These are phyloP conservation scores for Ettlia oleoabundans DNA, from an alignment of 139 green algal genomes.

Conservation along the genomic window DNA sequence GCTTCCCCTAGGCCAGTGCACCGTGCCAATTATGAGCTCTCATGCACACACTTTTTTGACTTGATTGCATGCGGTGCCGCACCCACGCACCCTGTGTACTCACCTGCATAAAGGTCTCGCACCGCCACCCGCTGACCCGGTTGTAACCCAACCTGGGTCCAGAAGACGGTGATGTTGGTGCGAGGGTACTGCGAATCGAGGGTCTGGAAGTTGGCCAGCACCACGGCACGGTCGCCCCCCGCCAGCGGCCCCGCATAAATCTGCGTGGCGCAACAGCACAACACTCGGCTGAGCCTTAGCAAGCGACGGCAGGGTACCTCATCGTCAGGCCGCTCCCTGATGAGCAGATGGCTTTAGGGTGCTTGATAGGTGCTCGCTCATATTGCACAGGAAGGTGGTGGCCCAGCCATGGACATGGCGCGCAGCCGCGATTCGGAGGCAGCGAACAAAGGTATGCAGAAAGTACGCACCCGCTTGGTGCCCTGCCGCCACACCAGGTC, in stretches of 20 bases:
- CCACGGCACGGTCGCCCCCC: conserved; percentile 51
- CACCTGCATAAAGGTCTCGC: conserved; percentile 54
- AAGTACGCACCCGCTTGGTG: conserved; percentile 30
- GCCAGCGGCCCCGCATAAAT: conserved; percentile 60
- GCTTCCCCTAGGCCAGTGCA: too few relatives aligned
- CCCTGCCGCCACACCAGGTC: conserved; percentile 65
- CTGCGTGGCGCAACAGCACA: conserved; percentile 29
- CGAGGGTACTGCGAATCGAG: background rate
- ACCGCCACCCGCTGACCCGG: conserved; percentile 17
- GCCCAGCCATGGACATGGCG: too few relatives aligned
- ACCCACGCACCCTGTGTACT: background rate
- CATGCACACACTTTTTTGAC: too few relatives aligned
- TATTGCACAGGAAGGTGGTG: background rate
- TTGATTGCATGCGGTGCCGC: too few relatives aligned
- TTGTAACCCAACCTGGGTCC: conserved; percentile 45
- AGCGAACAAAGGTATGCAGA: too few relatives aligned
- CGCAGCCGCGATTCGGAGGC: too few relatives aligned
- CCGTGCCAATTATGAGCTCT: too few relatives aligned
- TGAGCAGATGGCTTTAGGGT: background rate
- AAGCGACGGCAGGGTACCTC: too few relatives aligned
- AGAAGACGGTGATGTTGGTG: conserved; percentile 18
- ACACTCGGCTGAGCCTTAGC: background rate
- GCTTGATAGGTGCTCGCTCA: background rate
- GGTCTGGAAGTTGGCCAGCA: conserved; percentile 58
- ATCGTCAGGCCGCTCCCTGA: background rate